A percentile compares a stretch with the other conserved stretches of the same genome.
These are phyloP conservation scores for Diplogelasinospora grovesii DNA, from an alignment of 495 filamentous ascomycete genomes.

Conservation along the genomic window DNA sequence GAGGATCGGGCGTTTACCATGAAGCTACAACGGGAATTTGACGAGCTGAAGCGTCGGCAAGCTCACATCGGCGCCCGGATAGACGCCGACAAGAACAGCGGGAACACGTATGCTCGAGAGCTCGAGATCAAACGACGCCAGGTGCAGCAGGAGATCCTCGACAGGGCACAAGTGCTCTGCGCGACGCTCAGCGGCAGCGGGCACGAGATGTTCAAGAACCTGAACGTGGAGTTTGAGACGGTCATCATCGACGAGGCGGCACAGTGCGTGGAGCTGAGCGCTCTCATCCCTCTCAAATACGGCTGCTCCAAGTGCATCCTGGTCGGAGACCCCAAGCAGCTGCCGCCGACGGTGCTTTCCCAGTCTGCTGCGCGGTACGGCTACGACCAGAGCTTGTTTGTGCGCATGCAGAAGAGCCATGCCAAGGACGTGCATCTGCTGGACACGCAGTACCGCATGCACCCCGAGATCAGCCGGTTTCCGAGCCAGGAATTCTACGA, in stretches of 20 bases:
- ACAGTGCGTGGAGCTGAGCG: slow-evolving; percentile 94
- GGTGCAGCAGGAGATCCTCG: slow-evolving; percentile 84
- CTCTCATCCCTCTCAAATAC: slow-evolving; percentile 94
- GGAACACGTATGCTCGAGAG: slow-evolving; percentile 67
- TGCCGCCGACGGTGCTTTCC: slow-evolving; percentile 92
- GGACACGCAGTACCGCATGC: slow-evolving; percentile 98
- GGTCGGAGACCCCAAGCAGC: slow-evolving; percentile 94
- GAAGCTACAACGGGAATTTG: slow-evolving; percentile 71
- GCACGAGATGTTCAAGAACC: slow-evolving; percentile 92
- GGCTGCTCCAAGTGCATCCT: slow-evolving; percentile 95
- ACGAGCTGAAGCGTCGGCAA: slow-evolving; percentile 67
- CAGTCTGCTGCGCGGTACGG: slow-evolving; percentile 86
- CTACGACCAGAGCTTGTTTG: slow-evolving; percentile 97
- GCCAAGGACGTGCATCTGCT: slow-evolving; percentile 86
- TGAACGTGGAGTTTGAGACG: slow-evolving; percentile 95
- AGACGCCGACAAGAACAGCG: slow-evolving; percentile 76
- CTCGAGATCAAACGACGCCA: slow-evolving; percentile 77
- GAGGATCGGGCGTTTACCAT: slow-evolving; percentile 48
- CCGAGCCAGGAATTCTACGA: slow-evolving; percentile 92
- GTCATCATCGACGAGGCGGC: slow-evolving; percentile 98
- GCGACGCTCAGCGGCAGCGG: slow-evolving; percentile 92
- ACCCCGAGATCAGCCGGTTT: slow-evolving; percentile 87
- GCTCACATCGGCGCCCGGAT: slow-evolving; percentile 67
- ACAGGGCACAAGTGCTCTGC: slow-evolving; percentile 86
- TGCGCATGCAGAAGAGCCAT: slow-evolving; percentile 92